Percentiles rank a stretch among this genome's conserved stretches.
Conservation (phyloP, 2,329 filamentous ascomycete genomes). For the Penicillium thymicola region DNA sequence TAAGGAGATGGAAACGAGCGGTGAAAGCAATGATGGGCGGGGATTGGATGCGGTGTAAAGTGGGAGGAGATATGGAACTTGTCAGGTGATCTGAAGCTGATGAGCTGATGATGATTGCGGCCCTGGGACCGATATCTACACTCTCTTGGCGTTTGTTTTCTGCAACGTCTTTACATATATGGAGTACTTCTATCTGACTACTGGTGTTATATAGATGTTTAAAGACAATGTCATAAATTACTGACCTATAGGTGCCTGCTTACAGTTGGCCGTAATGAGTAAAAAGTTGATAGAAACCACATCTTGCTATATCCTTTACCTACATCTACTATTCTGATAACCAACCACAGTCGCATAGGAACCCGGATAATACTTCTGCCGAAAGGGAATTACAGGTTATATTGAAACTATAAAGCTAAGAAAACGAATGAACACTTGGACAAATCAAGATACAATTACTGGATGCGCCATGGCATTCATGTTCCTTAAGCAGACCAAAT, state of each 20-base stretch:
- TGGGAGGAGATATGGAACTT: neutral
- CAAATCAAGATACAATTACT: too few relatives aligned
- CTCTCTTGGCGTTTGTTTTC: neutral
- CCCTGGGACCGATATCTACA: constrained; percentile 5
- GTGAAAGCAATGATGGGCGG: constrained; percentile 18
- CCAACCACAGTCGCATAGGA: too few relatives aligned
- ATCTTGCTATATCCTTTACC: too few relatives aligned
- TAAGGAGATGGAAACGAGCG: constrained; percentile 23
- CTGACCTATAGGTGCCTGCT: neutral
- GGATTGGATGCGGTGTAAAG: constrained; percentile 19
- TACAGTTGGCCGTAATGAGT: neutral
- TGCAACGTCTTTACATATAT: neutral
- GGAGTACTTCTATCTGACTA: neutral
- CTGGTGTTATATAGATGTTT: neutral
- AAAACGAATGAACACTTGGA: too few relatives aligned
- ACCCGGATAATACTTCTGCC: too few relatives aligned
- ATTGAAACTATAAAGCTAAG: too few relatives aligned
- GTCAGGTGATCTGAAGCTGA: constrained; percentile 7
- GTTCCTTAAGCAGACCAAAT: too few relatives aligned
- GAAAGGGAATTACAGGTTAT: too few relatives aligned
- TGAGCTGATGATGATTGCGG: constrained; percentile 1
- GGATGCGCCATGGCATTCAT: too few relatives aligned
- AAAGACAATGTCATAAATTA: neutral
- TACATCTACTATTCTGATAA: neutral
- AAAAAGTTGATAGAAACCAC: neutral